phyloP scores from a whole-genome alignment of 2,329 filamentous ascomycete species.

The Harringtonia lauricola region DNA sequence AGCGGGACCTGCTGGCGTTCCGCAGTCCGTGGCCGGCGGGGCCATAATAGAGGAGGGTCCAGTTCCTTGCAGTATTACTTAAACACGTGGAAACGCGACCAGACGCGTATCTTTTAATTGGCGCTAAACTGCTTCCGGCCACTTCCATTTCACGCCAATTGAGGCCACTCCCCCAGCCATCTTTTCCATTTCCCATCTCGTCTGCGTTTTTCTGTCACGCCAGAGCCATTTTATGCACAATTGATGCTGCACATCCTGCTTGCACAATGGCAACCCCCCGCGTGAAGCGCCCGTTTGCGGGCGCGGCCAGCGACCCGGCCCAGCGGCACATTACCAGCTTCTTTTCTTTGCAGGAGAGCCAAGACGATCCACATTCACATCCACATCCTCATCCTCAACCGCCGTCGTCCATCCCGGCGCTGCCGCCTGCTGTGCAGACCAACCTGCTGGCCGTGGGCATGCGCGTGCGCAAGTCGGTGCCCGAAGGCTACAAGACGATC shows the following conservation, averaged over 20 bases:
- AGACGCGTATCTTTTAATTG: slow-evolving; percentile 1
- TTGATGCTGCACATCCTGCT: too few relatives aligned
- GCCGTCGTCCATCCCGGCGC: slow-evolving; percentile 25
- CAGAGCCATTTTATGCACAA: too few relatives aligned
- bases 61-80: background rate
- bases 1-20: slow-evolving; percentile 72
- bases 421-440: slow-evolving; percentile 61
- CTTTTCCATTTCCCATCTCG: background rate
- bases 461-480: slow-evolving; percentile 85
- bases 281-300: slow-evolving; percentile 51
- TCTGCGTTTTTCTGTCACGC: background rate
- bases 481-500: slow-evolving; percentile 85
- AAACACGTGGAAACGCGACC: background rate
- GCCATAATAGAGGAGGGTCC: background rate
- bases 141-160: too few relatives aligned
- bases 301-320: slow-evolving; percentile 43
- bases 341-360: too few relatives aligned
- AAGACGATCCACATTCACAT: too few relatives aligned
- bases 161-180: background rate
- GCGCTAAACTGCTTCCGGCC: background rate
- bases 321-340: slow-evolving; percentile 56
- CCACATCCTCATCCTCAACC: background rate
- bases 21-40: slow-evolving; percentile 40
- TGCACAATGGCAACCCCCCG: slow-evolving; percentile 31
- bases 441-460: slow-evolving; percentile 88